Evolutionary conservation across 306 rosid genomes (phyloP), one percentile per base, ranked within the genome.

Genomic region (Fragaria ananassa): DNA sequence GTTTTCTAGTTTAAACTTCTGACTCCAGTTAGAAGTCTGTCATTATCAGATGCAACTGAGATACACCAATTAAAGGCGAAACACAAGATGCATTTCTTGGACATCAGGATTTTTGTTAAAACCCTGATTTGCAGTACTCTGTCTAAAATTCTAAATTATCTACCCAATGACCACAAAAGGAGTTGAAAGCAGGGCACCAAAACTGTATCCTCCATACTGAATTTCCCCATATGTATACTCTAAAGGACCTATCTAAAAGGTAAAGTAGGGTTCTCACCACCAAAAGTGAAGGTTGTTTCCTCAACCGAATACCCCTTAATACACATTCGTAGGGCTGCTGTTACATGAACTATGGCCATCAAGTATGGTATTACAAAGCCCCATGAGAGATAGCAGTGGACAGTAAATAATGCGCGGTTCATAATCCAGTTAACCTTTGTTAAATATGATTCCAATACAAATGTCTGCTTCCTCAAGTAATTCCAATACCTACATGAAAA

Each of bases 401-500:
- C 19, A 49, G 85, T 82, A 81, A 91, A 91, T 65, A 96, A 79
- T 71, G 99, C 96, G 51, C 99, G 99, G 83, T 96, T 96, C 99
- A 96, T 96, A 44, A 89, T 64, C 87, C 87, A 87, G 79, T 96
- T 96, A 58, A 96, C 97, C 18, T 60, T 87, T 31, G 97, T 82
- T 31, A 84, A 86, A 66, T 96, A 96, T 19, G 99, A 96, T 87
- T 96, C 99, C 85, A 93, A 83, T 41, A 96, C 99, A 86, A 96
- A 96, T 56, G 99, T 96, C 72, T 96, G 99, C 87, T 96, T 96
- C 85, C 99, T 91, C 94, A 96, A 79, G 88, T 96, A 96, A 78
- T 96, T 96, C 99, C 99, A 96, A 74, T 96, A 96, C 89, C 99
- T 96, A 81, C 76, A 82, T 41, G 72, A 61, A 67, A 76, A 71